Conservation (phyloP, 805 yeast genomes). For the Pichia phayaonensis region DNA sequence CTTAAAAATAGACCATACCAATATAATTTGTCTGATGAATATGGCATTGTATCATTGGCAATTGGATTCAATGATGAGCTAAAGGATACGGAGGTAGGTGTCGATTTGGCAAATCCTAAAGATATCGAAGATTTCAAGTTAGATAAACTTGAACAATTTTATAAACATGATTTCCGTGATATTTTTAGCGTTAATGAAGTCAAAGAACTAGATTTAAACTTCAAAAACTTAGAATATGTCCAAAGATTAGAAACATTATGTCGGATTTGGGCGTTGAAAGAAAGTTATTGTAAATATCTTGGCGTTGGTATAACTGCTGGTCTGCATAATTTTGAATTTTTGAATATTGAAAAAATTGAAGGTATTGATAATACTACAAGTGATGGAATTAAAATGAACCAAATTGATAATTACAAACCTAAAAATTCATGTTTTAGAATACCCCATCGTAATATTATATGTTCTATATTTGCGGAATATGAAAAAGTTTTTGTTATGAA, state of each 20-base stretch:
- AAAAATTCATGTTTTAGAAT: conserved; percentile 6
- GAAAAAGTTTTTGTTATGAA: conserved; percentile 1
- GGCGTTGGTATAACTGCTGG: conserved; percentile 49
- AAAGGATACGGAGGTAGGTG: conserved; percentile 29
- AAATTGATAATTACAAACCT: neutral
- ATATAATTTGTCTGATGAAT: conserved; percentile 58
- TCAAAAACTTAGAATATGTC: conserved; percentile 3
- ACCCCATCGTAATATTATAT: conserved; percentile 4
- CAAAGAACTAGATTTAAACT: conserved; percentile 20
- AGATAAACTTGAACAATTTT: conserved; percentile 16
- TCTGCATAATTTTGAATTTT: conserved; percentile 20
- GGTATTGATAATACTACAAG: neutral
- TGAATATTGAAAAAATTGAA: conserved; percentile 2
- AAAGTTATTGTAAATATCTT: conserved; percentile 58
- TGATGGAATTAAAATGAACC: neutral
- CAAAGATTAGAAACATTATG: conserved; percentile 33
- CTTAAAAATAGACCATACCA: conserved; percentile 26
- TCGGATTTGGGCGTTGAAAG: conserved; percentile 74
- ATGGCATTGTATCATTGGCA: conserved; percentile 39
- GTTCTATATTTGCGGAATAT: conserved; percentile 11
- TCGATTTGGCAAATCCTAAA: conserved; percentile 38
- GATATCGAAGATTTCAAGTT: conserved; percentile 22
- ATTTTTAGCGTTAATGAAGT: conserved; percentile 25
- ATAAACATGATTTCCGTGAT: conserved; percentile 19
- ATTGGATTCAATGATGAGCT: conserved; percentile 24